These are phyloP conservation scores for Pichia nakasei DNA, from an alignment of 805 yeast genomes.

Conservation along the genomic window DNA sequence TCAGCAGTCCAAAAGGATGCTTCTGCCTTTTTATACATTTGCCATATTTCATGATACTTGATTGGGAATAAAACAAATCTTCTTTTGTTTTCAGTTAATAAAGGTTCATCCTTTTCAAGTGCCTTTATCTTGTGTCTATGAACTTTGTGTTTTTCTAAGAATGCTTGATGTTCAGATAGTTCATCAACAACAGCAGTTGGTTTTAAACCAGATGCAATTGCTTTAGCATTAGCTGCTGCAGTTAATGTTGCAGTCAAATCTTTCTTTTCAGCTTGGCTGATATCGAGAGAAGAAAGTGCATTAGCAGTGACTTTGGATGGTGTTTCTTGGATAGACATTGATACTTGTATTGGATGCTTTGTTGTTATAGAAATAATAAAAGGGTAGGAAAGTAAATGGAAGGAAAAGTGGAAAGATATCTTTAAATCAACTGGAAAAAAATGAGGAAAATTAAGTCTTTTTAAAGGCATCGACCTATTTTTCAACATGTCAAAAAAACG, in stretches of 20 bases:
- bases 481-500: not conserved
- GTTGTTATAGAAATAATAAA: no score
- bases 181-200: slow-evolving; percentile 15
- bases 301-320: slow-evolving; percentile 59
- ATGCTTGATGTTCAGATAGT: slow-evolving; percentile 39
- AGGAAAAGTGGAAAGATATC: not conserved
- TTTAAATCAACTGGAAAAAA: not conserved
- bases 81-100: slow-evolving; percentile 72
- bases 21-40: slow-evolving; percentile 93
- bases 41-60: slow-evolving; percentile 97
- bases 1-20: slow-evolving; percentile 99
- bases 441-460: not conserved
- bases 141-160: slow-evolving; percentile 51
- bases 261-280: slow-evolving; percentile 32
- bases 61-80: slow-evolving; percentile 94
- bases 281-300: slow-evolving; percentile 44
- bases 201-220: slow-evolving; percentile 15
- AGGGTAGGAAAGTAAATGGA: not conserved
- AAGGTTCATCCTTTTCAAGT: slow-evolving; percentile 81
- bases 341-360: not conserved
- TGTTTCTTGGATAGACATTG: slow-evolving; percentile 54
- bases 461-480: not conserved
- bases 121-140: slow-evolving; percentile 70
- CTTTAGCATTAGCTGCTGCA: slow-evolving; percentile 32
- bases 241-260: slow-evolving; percentile 34